phyloP scores from a whole-genome alignment of 2,329 filamentous ascomycete species.

The Seiridium unicorne region DNA sequence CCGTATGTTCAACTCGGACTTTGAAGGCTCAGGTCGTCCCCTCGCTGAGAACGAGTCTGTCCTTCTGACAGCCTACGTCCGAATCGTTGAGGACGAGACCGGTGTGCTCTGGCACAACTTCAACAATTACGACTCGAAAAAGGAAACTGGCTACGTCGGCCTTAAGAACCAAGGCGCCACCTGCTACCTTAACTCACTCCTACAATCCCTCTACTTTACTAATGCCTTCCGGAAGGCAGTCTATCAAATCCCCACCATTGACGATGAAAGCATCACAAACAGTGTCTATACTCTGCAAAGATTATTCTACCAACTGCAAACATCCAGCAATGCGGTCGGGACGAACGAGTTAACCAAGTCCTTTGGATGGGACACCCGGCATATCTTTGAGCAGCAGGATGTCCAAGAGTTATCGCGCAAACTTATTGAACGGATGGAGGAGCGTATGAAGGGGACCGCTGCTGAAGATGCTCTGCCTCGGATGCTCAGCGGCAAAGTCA shows the following conservation, averaged over 20 bases:
- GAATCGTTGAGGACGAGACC: constrained; percentile 82
- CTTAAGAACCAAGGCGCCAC: constrained; percentile 95
- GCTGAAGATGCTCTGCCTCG: constrained; percentile 85
- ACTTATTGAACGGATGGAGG: constrained; percentile 94
- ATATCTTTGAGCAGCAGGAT: constrained; percentile 98
- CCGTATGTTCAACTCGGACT: constrained; percentile 76
- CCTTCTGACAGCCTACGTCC: constrained; percentile 80
- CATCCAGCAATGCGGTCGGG: constrained; percentile 76
- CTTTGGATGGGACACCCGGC: constrained; percentile 96
- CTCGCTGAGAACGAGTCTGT: constrained; percentile 75
- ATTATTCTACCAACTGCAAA: constrained; percentile 93
- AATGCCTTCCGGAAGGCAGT: constrained; percentile 96
- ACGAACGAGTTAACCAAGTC: constrained; percentile 94
- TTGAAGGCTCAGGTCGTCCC: constrained; percentile 67
- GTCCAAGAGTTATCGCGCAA: constrained; percentile 96
- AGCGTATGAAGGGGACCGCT: constrained; percentile 95
- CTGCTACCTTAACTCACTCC: constrained; percentile 81
- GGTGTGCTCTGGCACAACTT: constrained; percentile 91
- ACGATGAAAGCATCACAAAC: constrained; percentile 77
- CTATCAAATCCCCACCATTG: constrained; percentile 92
- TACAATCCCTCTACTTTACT: constrained; percentile 83
- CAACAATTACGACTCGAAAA: constrained; percentile 96
- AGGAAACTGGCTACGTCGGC: constrained; percentile 95
- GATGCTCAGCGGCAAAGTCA: constrained; percentile 96
- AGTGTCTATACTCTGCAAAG: constrained; percentile 93